phyloP scores from a whole-genome alignment of 352 stramenopile species.

The Blastocystis sp. region DNA sequence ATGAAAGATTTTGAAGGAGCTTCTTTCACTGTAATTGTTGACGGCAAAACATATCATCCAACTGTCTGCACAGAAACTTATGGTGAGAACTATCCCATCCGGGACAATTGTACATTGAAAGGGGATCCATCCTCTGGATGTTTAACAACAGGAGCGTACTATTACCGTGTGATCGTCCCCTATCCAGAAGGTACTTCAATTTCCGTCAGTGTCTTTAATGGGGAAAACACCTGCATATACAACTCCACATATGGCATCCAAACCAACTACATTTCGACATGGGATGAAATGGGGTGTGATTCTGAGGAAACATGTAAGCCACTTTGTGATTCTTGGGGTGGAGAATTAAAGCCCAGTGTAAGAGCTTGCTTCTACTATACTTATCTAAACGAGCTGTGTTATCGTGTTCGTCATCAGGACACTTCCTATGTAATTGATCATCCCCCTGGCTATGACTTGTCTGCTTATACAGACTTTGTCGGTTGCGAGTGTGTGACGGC shows the following conservation, averaged over 20 bases:
- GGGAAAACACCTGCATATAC: not conserved
- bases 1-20: slow-evolving; percentile 4
- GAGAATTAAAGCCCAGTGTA: not conserved
- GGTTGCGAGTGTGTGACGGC: not conserved
- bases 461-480: not conserved
- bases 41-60: not conserved
- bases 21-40: not conserved
- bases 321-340: not conserved
- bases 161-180: not conserved
- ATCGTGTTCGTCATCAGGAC: not conserved
- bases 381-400: slow-evolving; percentile 9
- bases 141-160: not conserved
- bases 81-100: slow-evolving; percentile 51
- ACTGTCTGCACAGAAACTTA: not conserved
- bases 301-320: not conserved
- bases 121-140: not conserved
- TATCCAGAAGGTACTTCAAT: not conserved
- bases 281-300: not conserved
- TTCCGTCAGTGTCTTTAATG: not conserved
- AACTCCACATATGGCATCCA: slow-evolving; percentile 10
- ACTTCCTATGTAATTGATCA: not conserved
- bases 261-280: not conserved
- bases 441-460: not conserved
- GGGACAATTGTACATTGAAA: not conserved
- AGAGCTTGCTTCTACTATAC: not conserved